These are phyloP conservation scores for Fusarium devonianum DNA, from an alignment of 2,329 filamentous ascomycete species.

Conservation along the genomic window DNA sequence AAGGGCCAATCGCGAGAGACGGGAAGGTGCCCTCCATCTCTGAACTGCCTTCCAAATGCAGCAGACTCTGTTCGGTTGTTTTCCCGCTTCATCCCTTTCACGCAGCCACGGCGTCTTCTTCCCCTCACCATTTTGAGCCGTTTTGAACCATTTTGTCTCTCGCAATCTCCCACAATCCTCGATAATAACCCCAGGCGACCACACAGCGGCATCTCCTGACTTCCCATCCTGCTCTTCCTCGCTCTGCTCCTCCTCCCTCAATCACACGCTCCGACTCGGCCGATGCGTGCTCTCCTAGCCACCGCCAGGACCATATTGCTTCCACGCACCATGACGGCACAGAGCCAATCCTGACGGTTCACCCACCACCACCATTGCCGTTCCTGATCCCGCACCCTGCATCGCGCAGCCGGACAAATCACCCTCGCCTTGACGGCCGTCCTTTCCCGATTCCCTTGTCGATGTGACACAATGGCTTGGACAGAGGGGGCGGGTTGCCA, in stretches of 20 bases:
- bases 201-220: too few species aligned
- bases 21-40: slow-evolving; percentile 33
- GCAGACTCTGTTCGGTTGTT: slow-evolving; percentile 27
- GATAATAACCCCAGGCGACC: too few species aligned
- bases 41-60: slow-evolving; percentile 33
- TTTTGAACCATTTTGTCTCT: slow-evolving; percentile 33
- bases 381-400: slow-evolving; percentile 18
- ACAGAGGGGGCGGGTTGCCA: slow-evolving; percentile 33
- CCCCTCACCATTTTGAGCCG: slow-evolving; percentile 33
- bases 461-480: slow-evolving; percentile 39
- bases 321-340: slow-evolving; percentile 15
- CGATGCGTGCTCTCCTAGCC: slow-evolving; percentile 1
- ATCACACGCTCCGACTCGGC: neutral
- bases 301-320: slow-evolving; percentile 16
- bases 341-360: slow-evolving; percentile 16
- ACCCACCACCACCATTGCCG: slow-evolving; percentile 11
- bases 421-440: slow-evolving; percentile 20
- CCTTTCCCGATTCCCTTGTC: slow-evolving; percentile 35
- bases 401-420: slow-evolving; percentile 25
- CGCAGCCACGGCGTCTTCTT: slow-evolving; percentile 34
- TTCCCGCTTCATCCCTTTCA: slow-evolving; percentile 32
- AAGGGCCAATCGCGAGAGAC: slow-evolving; percentile 29
- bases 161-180: slow-evolving; percentile 25
- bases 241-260: too few species aligned
- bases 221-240: too few species aligned